A percentile compares a stretch with the other conserved stretches of the same genome.
phyloP scores from a whole-genome alignment of 2,329 filamentous ascomycete species.

The Aspergillus brasiliensis region DNA sequence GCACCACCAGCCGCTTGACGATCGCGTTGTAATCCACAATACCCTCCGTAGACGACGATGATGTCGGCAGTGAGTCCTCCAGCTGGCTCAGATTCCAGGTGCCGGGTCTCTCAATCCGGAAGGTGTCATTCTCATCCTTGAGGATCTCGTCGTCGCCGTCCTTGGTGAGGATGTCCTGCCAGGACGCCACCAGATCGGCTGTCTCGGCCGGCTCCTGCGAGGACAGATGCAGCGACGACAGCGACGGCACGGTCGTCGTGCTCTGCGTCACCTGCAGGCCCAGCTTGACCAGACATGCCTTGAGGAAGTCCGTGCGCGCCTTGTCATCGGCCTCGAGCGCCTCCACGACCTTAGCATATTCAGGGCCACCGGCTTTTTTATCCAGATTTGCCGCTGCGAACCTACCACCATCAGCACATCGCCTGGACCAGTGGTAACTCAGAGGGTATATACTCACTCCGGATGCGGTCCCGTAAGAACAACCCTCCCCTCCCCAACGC shows the following conservation, averaged over 20 bases:
- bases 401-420: conserved; percentile 48
- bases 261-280: conserved; percentile 77
- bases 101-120: conserved; percentile 71
- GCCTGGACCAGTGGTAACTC: too few species aligned
- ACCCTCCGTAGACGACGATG: conserved; percentile 53
- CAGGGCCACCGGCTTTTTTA: conserved; percentile 64
- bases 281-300: conserved; percentile 75
- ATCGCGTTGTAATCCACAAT: conserved; percentile 74
- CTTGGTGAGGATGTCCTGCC: conserved; percentile 66
- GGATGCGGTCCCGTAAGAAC: conserved; percentile 88
- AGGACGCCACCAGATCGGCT: conserved; percentile 65
- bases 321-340: conserved; percentile 69
- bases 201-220: conserved; percentile 66
- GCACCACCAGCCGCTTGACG: conserved; percentile 72
- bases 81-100: conserved; percentile 61
- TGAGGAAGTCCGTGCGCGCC: conserved; percentile 72
- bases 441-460: conserved; percentile 62
- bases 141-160: conserved; percentile 72
- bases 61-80: conserved; percentile 54
- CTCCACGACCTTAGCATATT: conserved; percentile 71
- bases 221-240: conserved; percentile 82
- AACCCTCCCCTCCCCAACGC: conserved; percentile 75
- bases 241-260: conserved; percentile 69
- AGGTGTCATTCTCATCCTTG: conserved; percentile 78
- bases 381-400: conserved; percentile 80